A percentile compares a stretch with the other conserved stretches of the same genome.
phyloP scores from a whole-genome alignment of 2,329 filamentous ascomycete species.

The Botrytis porri region DNA sequence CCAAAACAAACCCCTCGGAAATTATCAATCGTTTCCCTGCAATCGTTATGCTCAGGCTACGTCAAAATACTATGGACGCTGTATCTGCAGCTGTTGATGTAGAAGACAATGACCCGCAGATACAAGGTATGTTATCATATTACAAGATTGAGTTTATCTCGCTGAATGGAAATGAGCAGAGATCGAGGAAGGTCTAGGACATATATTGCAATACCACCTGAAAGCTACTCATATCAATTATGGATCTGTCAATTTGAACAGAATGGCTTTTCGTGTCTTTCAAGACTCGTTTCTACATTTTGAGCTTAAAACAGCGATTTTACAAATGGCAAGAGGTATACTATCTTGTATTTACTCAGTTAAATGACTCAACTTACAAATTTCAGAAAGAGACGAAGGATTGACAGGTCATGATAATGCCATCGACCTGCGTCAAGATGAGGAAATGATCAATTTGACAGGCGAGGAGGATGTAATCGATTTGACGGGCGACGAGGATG shows the following conservation, averaged over 20 bases:
- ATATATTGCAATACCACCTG: neutral
- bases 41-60: neutral
- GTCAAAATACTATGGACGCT: neutral
- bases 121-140: neutral
- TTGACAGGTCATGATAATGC: neutral
- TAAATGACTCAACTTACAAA: neutral
- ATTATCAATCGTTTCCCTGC: neutral
- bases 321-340: too few species aligned
- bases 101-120: neutral
- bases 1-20: neutral
- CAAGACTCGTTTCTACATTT: neutral
- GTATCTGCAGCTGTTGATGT: neutral
- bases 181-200: neutral
- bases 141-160: neutral
- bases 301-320: too few species aligned
- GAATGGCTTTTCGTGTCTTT: neutral
- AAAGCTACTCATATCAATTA: neutral
- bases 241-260: neutral
- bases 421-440: neutral
- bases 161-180: neutral
- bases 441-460: neutral
- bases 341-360: neutral
- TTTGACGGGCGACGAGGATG: too few species aligned
- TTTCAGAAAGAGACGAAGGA: neutral
- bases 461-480: too few species aligned